Evolutionary conservation across 148 eudicot genomes (phyloP), one percentile per base, ranked within the genome.

Genomic region (Camellia japonica): DNA sequence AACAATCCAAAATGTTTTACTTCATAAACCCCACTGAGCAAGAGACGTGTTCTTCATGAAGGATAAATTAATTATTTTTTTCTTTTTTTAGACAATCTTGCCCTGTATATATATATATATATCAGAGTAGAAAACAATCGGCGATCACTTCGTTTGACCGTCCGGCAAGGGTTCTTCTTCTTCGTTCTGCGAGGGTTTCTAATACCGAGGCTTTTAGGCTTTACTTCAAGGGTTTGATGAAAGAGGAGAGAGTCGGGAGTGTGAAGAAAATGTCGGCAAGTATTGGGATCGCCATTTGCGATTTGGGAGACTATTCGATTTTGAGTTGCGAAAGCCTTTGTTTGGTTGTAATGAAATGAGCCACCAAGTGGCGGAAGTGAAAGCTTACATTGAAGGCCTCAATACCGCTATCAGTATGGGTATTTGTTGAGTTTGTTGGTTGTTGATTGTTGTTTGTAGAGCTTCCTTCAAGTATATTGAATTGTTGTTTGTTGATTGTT

Each of bases 311-410:
- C 55, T 64, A 79, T 77, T 64, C 82, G 74, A 75, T 93, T 54
- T 87, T 49, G 86, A 88, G 84, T 10, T 88, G 79, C 58, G 86
- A 63, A 90, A 89, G 80, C 87, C 89, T 38, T 78, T 88, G 71
- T 51, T 76, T 41, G 49, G 42, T 49, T 89, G 79, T 13, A 43
- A 38, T 42, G 83, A 72, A 16, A 70, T 47, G 70, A 79, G 71
- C 77, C 65, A 49, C 14, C 81, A 62, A 52, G 54, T 80, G 13
- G 86, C 80, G 41, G 90, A 90, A 63, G 61, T 90, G 55, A 81
- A 86, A 79, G 92, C 96, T n/a, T 68, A 89, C 82, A 85, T 90
- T 74, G 88, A 92, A 85, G 93, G 90, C 59, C 89, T 92, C 30
- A 78, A 82, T 70, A 79, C 80, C 56, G 93, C 90, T 15, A 44